These are phyloP conservation scores for Eucalyptus regnans DNA, from an alignment of 345 rosid genomes.

Conservation along the genomic window DNA sequence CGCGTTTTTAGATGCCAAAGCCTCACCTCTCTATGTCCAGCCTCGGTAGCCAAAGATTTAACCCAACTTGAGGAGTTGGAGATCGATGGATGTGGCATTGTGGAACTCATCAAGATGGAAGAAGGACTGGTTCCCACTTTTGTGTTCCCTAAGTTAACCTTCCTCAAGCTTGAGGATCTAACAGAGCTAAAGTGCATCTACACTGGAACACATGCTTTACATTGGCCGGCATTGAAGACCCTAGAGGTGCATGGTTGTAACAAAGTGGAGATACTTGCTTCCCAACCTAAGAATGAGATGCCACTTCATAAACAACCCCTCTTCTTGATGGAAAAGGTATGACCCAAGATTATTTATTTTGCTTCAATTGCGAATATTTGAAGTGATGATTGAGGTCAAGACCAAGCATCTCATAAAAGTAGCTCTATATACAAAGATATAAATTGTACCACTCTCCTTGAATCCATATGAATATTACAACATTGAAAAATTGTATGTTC, in stretches of 20 bases:
- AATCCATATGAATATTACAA: not conserved
- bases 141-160: not conserved
- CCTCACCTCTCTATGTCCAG: not conserved
- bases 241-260: not conserved
- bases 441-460: accelerated
- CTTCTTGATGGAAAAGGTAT: not conserved
- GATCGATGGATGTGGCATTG: not conserved
- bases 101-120: not conserved
- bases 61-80: not conserved
- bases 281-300: not conserved
- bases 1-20: accelerated
- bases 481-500: too few relatives aligned
- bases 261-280: not conserved
- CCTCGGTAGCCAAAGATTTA: not conserved
- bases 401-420: not conserved
- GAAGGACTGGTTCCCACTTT: accelerated
- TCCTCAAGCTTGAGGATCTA: not conserved
- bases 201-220: not conserved
- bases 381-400: not conserved
- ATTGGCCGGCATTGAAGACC: not conserved
- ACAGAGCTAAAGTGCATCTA: not conserved
- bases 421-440: accelerated
- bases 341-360: accelerated
- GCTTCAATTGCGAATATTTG: accelerated
- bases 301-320: accelerated